Evolutionary conservation across 2,329 filamentous ascomycete species (phyloP).

Genomic region (Cyclaneusma minus): DNA sequence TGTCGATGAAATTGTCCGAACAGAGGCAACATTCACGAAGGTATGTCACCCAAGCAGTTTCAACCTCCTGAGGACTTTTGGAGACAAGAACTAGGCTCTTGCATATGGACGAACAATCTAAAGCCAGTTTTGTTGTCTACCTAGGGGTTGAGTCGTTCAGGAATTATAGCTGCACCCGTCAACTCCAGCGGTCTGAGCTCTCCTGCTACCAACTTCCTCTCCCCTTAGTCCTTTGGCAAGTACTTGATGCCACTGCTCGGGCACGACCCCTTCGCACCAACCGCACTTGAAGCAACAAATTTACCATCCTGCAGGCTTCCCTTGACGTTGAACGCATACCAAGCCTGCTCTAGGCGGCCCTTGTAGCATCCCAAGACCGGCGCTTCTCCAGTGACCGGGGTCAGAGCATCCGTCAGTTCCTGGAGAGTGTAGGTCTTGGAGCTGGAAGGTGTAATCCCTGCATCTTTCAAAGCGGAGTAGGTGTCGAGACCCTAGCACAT

Average conservation of each 20-base stretch:
- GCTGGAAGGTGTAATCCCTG: constrained; percentile 34
- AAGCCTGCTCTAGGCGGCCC: constrained; percentile 28
- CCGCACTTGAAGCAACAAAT: no score
- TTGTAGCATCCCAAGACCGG: constrained; percentile 26
- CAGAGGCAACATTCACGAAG: no score
- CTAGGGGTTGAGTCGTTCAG: no score
- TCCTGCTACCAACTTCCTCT: no score
- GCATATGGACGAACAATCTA: no score
- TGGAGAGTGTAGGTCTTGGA: constrained; percentile 20
- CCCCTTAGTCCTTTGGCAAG: constrained; percentile 39
- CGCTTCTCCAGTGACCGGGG: constrained; percentile 24
- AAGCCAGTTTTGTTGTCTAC: no score
- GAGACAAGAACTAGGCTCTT: neutral
- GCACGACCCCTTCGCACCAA: constrained; percentile 49
- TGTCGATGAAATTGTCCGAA: no score
- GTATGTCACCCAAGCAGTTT: neutral
- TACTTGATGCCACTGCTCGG: constrained; percentile 38
- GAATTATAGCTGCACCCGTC: no score
- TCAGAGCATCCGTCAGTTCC: constrained; percentile 22
- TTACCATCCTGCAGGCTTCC: constrained; percentile 29
- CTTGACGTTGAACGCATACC: constrained; percentile 32
- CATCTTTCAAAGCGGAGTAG: constrained; percentile 35
- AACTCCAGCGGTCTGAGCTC: no score
- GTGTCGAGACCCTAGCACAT: constrained; percentile 1
- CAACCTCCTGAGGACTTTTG: neutral